A percentile compares a stretch with the other conserved stretches of the same genome.
Conservation (phyloP, 2,329 filamentous ascomycete genomes). For the Venturia effusa region DNA sequence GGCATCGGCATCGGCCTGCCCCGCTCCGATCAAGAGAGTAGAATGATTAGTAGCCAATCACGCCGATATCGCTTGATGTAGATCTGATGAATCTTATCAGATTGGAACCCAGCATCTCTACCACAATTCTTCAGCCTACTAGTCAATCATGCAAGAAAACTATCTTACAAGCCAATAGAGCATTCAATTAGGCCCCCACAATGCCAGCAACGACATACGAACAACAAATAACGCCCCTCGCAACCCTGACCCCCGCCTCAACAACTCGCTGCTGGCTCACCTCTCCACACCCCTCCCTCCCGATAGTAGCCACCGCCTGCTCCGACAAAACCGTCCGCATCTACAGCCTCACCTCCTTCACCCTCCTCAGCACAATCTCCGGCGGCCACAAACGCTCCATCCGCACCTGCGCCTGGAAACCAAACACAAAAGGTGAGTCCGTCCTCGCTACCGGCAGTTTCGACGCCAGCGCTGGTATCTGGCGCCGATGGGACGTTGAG, state of each 20-base stretch:
- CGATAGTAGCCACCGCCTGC: conserved; percentile 80
- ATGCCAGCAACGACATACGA: neutral
- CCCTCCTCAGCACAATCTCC: conserved; percentile 65
- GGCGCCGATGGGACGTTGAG: conserved; percentile 52
- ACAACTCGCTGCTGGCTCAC: conserved; percentile 70
- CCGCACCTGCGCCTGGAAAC: conserved; percentile 82
- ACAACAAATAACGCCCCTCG: conserved; percentile 29
- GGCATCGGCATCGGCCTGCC: no score
- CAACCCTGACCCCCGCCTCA: conserved; percentile 42
- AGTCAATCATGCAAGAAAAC: neutral
- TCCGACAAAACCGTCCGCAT: conserved; percentile 78
- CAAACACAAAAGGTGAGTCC: conserved; percentile 49
- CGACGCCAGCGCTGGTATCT: conserved; percentile 72
- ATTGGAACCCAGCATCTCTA: neutral
- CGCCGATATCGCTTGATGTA: neutral
- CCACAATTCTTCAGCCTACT: neutral
- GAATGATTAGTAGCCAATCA: no score
- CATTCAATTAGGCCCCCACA: neutral
- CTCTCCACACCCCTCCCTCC: conserved; percentile 73
- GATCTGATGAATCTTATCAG: neutral
- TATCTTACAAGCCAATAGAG: neutral
- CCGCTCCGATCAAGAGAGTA: no score
- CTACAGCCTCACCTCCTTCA: conserved; percentile 75
- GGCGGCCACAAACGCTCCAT: conserved; percentile 88
- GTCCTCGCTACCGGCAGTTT: conserved; percentile 89